Evolutionary conservation across 1,284 basidiomycete species (phyloP).

Genomic region (Rugosomyces carneus): DNA sequence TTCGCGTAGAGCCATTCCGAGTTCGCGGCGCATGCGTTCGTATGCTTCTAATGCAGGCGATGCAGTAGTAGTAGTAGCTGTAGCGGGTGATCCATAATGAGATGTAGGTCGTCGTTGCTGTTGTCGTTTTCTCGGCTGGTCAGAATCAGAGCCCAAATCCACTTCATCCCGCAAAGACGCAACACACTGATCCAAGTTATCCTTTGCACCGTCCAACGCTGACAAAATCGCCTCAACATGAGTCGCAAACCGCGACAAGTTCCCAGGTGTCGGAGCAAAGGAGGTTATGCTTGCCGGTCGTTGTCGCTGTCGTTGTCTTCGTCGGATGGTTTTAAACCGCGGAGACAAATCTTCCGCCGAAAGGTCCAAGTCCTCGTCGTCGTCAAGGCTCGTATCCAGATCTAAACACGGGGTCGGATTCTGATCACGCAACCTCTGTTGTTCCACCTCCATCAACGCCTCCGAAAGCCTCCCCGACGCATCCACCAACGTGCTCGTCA

Average conservation of each 20-base stretch:
- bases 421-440: conserved; percentile 39
- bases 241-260: conserved; percentile 57
- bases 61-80: conserved; percentile 11
- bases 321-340: conserved; percentile 3
- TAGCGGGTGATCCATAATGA: conserved; percentile 14
- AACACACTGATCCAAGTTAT: conserved; percentile 56
- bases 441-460: conserved; percentile 53
- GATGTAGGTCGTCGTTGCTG: conserved; percentile 6
- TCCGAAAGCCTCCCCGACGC: conserved; percentile 52
- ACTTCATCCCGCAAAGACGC: conserved; percentile 40
- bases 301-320: too few relatives aligned
- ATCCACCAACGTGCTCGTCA: conserved; percentile 61
- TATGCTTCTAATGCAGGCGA: conserved; percentile 58
- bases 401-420: conserved; percentile 36
- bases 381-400: conserved; percentile 11
- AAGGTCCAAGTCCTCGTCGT: not conserved
- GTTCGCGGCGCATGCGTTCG: conserved; percentile 65
- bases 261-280: conserved; percentile 68
- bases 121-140: conserved; percentile 18
- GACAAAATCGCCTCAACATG: conserved; percentile 53
- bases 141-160: conserved; percentile 5
- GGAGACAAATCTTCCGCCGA: conserved; percentile 1
- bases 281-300: conserved; percentile 26
- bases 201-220: conserved; percentile 62
- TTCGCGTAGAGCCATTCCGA: conserved; percentile 68